Evolutionary conservation across 306 rosid species (phyloP), one percentile per base, ranked within the genome.

Genomic region (Vicia sativa): DNA sequence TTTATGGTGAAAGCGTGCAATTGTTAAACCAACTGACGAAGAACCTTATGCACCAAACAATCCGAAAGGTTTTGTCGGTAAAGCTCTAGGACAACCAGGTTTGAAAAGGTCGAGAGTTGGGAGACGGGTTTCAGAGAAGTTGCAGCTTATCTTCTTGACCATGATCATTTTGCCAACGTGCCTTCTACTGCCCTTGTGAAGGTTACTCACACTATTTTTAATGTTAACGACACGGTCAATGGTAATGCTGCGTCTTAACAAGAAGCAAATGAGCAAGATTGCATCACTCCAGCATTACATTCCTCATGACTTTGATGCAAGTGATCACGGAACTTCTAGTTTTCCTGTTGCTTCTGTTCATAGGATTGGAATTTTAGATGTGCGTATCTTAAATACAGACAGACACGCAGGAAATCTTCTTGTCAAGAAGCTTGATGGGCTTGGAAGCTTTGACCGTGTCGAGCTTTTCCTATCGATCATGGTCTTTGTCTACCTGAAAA

Each of bases 1-100:
- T 70, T 68, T 28, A 56, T 0, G 86, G 91, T 6, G 87, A 86
- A 62, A 87, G 83, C 60, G 80, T 80, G 96, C 95, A 26, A 84
- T 89, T 35, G 89, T 89, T 76, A 89, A 86, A 62, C 96, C 91
- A 10, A 89, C 96, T n/a, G 96, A 90, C 62, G 96, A 90, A 79
- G 96, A 86, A 57, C 95, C 96, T 63, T 90, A 80, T 75, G 96
- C 95, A 19, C 95, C 96, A 46, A 90, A 90, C 81, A 90, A 90
- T 74, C 96, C 95, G 7, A 90, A 90, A 83, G 95, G 96, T 62
- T 87, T 90, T 79, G 83, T 86, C 16, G 96, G 96, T 67, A 86
- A 80, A 73, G 87, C 80, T 41, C 88, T 87, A 43, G 96, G 96
- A 31, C 96, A 86, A 66, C 91, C 95, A 15, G 95, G 95, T 38